Evolutionary conservation across 352 stramenopile genomes (phyloP).

Genomic region (Thraustochytrium striatum): DNA sequence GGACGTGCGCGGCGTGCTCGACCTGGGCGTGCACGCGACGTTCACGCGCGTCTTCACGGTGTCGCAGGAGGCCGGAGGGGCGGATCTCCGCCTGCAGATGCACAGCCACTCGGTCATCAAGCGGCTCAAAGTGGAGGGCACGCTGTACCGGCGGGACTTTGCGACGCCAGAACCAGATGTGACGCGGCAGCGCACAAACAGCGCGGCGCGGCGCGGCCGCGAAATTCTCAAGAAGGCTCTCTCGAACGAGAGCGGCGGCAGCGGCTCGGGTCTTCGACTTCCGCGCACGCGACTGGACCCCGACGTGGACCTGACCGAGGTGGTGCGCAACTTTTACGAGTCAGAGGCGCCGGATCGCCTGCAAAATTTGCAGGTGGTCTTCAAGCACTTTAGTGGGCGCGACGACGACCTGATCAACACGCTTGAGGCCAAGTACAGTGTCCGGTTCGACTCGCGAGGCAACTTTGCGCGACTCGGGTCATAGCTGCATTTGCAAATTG

Average conservation of each 20-base stretch:
- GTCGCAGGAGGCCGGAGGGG: background rate
- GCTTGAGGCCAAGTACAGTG: slow-evolving; percentile 30
- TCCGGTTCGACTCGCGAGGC: slow-evolving; percentile 24
- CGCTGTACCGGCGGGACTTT: slow-evolving; percentile 10
- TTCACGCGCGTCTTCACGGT: background rate
- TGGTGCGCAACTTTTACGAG: slow-evolving; percentile 18
- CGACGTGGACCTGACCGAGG: background rate
- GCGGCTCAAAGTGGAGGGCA: slow-evolving; percentile 6
- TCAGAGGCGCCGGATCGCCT: slow-evolving; percentile 2
- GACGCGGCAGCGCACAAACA: background rate
- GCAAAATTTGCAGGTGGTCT: slow-evolving; percentile 27
- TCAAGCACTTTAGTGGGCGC: slow-evolving; percentile 12
- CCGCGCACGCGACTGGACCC: background rate
- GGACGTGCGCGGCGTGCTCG: background rate
- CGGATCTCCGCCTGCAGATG: slow-evolving; percentile 9
- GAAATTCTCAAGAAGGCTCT: slow-evolving; percentile 28
- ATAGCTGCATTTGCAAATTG: no score
- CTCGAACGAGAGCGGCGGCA: background rate
- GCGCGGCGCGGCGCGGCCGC: background rate
- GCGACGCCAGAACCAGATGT: slow-evolving; percentile 1
- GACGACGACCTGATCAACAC: slow-evolving; percentile 47
- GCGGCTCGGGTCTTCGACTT: background rate
- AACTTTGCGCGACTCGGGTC: background rate
- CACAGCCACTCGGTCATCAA: slow-evolving; percentile 39
- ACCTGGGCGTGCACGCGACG: slow-evolving; percentile 7